Percentiles rank a stretch among this genome's conserved stretches.
Conservation (phyloP, 1,284 basidiomycete genomes). For the Sanguinoderma infundibulare region DNA sequence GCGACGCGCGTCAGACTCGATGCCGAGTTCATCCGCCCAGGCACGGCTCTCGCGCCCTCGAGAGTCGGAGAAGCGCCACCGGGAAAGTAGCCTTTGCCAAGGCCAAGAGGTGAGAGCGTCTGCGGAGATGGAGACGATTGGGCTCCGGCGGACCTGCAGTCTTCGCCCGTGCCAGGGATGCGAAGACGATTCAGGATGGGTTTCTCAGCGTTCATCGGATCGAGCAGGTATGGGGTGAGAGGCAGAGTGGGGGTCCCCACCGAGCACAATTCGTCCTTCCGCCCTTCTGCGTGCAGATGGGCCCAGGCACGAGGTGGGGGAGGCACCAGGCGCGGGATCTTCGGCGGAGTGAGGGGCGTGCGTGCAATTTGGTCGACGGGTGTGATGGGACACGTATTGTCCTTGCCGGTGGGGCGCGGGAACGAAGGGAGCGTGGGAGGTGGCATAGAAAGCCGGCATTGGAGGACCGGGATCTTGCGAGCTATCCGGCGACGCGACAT, state of each 20-base stretch:
- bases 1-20: conserved; percentile 12
- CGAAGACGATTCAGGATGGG: conserved; percentile 14
- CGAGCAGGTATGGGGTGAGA: conserved; percentile 14
- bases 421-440: conserved; percentile 6
- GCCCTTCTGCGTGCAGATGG: conserved; percentile 11
- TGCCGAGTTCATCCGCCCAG: conserved; percentile 10
- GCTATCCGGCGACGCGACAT: conserved; percentile 36
- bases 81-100: neutral
- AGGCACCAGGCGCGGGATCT: conserved; percentile 22
- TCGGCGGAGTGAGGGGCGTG: conserved; percentile 33
- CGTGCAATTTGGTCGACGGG: conserved; percentile 37
- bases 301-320: conserved; percentile 21
- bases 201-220: neutral
- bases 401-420: conserved; percentile 8
- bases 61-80: neutral
- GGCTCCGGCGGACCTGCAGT: conserved; percentile 2
- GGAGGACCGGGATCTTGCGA: conserved; percentile 31
- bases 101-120: conserved; percentile 14
- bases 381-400: conserved; percentile 27
- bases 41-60: neutral
- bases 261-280: conserved; percentile 8
- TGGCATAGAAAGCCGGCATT: conserved; percentile 32
- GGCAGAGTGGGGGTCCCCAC: conserved; percentile 10
- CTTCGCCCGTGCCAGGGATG: conserved; percentile 10
- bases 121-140: conserved; percentile 8